These are phyloP conservation scores for Leucosporidium creatinivorum DNA, from an alignment of 768 basidiomycete genomes.

Conservation along the genomic window DNA sequence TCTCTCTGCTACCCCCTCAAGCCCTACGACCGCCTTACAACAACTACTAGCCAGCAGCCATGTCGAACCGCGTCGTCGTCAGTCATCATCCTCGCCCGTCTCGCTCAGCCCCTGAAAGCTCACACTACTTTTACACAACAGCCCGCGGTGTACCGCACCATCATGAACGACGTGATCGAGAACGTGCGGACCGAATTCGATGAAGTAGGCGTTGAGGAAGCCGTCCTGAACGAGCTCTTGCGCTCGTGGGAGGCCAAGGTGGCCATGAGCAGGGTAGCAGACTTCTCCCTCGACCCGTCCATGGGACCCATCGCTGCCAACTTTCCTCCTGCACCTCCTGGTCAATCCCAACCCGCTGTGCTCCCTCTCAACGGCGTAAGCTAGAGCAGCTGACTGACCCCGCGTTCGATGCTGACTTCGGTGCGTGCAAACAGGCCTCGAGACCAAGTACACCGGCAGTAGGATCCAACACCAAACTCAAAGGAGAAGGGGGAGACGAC, in stretches of 20 bases:
- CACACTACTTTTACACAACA: conserved; percentile 1
- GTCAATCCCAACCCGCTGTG: no score
- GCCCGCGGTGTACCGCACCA: conserved; percentile 61
- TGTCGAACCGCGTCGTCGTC: background rate
- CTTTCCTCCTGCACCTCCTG: conserved; percentile 9
- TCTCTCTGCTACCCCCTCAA: background rate
- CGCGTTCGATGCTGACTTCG: background rate
- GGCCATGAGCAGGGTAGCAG: conserved; percentile 86
- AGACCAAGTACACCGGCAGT: background rate
- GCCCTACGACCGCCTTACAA: background rate
- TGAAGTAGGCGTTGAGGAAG: conserved; percentile 87
- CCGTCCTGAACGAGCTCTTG: conserved; percentile 79
- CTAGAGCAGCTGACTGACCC: background rate
- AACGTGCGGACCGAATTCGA: conserved; percentile 90
- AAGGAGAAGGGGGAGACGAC: conserved; percentile 18
- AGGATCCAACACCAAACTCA: background rate
- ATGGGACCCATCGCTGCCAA: conserved; percentile 22
- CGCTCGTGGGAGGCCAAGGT: conserved; percentile 98
- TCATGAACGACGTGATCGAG: conserved; percentile 87
- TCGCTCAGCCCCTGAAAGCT: background rate
- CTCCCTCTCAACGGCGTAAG: background rate
- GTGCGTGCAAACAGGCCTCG: background rate
- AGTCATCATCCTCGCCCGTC: background rate
- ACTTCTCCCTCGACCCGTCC: conserved; percentile 53
- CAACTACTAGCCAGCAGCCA: background rate